Evolutionary conservation across 2,329 filamentous ascomycete species (phyloP).

Genomic region (Neurospora sp.): DNA sequence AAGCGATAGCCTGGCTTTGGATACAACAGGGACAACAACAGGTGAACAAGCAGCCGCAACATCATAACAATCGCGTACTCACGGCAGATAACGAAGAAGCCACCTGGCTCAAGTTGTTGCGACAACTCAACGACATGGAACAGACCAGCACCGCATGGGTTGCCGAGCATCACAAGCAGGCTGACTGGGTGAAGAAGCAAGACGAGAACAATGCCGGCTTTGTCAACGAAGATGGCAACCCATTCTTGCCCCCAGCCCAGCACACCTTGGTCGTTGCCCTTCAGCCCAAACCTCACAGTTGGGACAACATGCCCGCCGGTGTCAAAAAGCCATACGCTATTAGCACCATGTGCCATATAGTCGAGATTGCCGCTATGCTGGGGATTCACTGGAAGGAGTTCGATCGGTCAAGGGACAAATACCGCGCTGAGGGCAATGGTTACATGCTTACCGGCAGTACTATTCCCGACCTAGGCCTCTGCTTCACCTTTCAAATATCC

Average conservation of each 20-base stretch:
- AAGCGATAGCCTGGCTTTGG: too few relatives aligned
- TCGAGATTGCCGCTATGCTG: slow-evolving; percentile 44
- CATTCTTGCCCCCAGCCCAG: too few relatives aligned
- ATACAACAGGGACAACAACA: too few relatives aligned
- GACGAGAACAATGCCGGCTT: too few relatives aligned
- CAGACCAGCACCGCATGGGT: slow-evolving; percentile 35
- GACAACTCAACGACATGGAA: slow-evolving; percentile 44
- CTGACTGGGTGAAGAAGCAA: too few relatives aligned
- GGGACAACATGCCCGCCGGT: slow-evolving; percentile 41
- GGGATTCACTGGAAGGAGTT: slow-evolving; percentile 52
- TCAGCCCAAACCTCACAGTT: slow-evolving; percentile 35
- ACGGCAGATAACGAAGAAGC: slow-evolving; percentile 48
- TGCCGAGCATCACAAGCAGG: too few relatives aligned
- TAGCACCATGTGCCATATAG: slow-evolving; percentile 46
- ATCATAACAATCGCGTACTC: too few relatives aligned
- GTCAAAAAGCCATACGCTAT: slow-evolving; percentile 37
- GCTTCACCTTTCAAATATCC: slow-evolving; percentile 43
- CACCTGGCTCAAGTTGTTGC: slow-evolving; percentile 44
- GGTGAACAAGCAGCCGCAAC: too few relatives aligned
- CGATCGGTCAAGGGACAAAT: slow-evolving; percentile 38
- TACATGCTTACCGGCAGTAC: slow-evolving; percentile 39
- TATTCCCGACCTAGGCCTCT: slow-evolving; percentile 40
- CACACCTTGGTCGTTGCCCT: slow-evolving; percentile 35
- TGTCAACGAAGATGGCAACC: too few relatives aligned
- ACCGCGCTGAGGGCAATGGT: slow-evolving; percentile 47